Percentiles rank a stretch among this genome's conserved stretches.
Conservation (phyloP, 805 yeast species). For the Sugiyamaella americana region DNA sequence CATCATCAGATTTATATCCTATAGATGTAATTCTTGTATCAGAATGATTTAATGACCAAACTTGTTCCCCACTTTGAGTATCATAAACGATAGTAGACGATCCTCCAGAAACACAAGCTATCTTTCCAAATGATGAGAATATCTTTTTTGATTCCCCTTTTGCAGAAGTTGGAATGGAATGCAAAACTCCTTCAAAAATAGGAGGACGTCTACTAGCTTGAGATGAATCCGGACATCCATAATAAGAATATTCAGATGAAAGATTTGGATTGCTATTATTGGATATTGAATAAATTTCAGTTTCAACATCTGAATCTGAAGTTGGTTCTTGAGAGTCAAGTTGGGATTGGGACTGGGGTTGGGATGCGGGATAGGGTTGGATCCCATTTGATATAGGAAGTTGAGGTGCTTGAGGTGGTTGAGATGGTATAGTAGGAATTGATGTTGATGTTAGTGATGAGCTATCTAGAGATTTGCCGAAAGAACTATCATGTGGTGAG, state of each 20-base stretch:
- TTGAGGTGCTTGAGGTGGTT: conserved; percentile 3
- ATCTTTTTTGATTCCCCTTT: conserved; percentile 21
- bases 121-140: conserved; percentile 21
- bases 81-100: conserved; percentile 22
- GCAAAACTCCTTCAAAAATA: conserved; percentile 19
- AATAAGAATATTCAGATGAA: neutral
- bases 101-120: conserved; percentile 16
- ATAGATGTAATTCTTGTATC: conserved; percentile 26
- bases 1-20: conserved; percentile 15
- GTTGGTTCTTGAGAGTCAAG: neutral
- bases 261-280: neutral
- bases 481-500: neutral
- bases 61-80: conserved; percentile 19
- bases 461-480: neutral
- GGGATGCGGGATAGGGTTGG: conserved; percentile 1
- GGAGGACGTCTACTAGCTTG: conserved; percentile 29
- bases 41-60: conserved; percentile 23
- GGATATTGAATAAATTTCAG: neutral
- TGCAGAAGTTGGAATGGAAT: conserved; percentile 16
- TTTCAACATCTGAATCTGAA: conserved; percentile 6
- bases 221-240: conserved; percentile 4
- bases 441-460: conserved; percentile 1
- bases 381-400: neutral
- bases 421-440: conserved; percentile 1
- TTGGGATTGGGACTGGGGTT: neutral